Percentiles rank a stretch among this genome's conserved stretches.
phyloP scores from a whole-genome alignment of 768 basidiomycete species.

The Hysterangium stoloniferum region DNA sequence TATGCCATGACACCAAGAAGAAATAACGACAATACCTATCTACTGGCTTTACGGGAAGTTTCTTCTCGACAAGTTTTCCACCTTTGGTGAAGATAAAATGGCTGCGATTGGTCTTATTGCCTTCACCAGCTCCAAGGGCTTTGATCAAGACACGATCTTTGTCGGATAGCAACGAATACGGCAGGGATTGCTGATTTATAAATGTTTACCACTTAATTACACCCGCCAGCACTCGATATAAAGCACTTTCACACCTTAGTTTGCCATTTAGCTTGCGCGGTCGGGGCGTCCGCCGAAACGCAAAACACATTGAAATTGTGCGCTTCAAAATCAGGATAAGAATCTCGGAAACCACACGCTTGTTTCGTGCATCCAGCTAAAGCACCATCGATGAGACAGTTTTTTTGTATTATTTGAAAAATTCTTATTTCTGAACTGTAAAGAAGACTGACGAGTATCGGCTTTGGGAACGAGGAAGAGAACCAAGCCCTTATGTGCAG shows the following conservation, averaged over 20 bases:
- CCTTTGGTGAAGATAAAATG: slow-evolving; percentile 93
- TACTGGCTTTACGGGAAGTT: slow-evolving; percentile 76
- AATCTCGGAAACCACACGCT: slow-evolving; percentile 87
- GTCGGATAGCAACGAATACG: slow-evolving; percentile 83
- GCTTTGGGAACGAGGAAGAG: slow-evolving; percentile 82
- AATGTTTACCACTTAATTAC: no score
- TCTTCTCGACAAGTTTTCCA: slow-evolving; percentile 80
- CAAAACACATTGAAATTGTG: slow-evolving; percentile 74
- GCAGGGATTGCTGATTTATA: slow-evolving; percentile 78
- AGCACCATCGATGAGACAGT: slow-evolving; percentile 4
- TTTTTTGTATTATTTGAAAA: not conserved
- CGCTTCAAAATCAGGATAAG: slow-evolving; percentile 65
- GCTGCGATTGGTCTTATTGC: slow-evolving; percentile 81
- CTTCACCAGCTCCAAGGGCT: slow-evolving; percentile 72
- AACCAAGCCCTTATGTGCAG: slow-evolving; percentile 66
- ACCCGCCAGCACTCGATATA: no score
- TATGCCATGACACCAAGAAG: no score
- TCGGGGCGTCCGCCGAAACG: slow-evolving; percentile 68
- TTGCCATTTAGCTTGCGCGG: slow-evolving; percentile 79
- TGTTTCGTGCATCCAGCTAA: slow-evolving; percentile 87
- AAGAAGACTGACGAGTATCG: slow-evolving; percentile 60
- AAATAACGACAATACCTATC: slow-evolving; percentile 50
- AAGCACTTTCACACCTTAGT: slow-evolving; percentile 71
- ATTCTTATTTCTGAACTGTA: not conserved
- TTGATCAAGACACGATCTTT: slow-evolving; percentile 74